These are phyloP conservation scores for Solanum lycopersicoides DNA, from an alignment of 257 asterid species.

Conservation along the genomic window DNA sequence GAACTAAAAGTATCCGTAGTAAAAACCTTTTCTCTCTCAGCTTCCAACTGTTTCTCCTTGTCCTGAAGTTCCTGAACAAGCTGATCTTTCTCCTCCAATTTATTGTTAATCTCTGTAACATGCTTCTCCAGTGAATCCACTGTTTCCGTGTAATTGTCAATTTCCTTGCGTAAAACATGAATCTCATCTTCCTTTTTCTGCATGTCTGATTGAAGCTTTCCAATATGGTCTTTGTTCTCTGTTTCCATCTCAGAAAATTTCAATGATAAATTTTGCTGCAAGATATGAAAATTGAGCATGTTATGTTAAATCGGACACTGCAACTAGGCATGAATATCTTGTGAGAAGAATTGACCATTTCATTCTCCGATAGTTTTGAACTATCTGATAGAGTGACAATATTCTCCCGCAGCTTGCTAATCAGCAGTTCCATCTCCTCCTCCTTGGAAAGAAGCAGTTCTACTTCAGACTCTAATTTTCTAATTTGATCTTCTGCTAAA, in stretches of 20 bases:
- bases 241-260: conserved; percentile 57
- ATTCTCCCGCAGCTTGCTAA: conserved; percentile 50
- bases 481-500: conserved; percentile 63
- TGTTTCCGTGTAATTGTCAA: conserved; percentile 42
- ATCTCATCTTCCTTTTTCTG: conserved; percentile 54
- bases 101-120: conserved; percentile 38
- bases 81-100: conserved; percentile 58
- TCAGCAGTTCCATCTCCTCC: conserved; percentile 48
- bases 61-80: conserved; percentile 45
- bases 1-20: conserved; percentile 2
- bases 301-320: conserved; percentile 1
- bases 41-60: conserved; percentile 53
- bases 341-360: conserved; percentile 50
- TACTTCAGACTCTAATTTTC: conserved; percentile 62
- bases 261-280: conserved; percentile 72
- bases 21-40: conserved; percentile 65
- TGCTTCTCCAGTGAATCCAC: conserved; percentile 48
- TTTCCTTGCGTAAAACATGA: conserved; percentile 43
- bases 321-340: conserved; percentile 11
- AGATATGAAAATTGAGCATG: conserved; percentile 7
- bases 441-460: conserved; percentile 51
- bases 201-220: conserved; percentile 54
- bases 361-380: conserved; percentile 51
- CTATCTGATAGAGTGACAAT: conserved; percentile 43
- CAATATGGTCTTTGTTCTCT: conserved; percentile 38